Base-by-base conservation (phyloP, 108 stramenopile species). In the Skeletonema tropicum region DNA sequence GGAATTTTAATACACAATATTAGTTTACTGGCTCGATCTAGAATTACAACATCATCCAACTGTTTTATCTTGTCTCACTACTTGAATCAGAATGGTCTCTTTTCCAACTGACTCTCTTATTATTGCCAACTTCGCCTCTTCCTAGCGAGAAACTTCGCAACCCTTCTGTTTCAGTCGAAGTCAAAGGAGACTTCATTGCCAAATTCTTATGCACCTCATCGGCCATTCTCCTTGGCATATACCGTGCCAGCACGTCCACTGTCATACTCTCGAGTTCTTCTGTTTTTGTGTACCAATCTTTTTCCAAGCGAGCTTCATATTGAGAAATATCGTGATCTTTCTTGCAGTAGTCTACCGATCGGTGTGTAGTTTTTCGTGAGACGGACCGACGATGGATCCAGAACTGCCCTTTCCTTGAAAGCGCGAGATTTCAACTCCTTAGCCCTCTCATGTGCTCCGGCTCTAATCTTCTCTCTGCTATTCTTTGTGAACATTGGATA, bases 191-290 rank as follows among this genome's bases (percentile, higher is more conserved):
- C 3, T n/a, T 3, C 15, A 45, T 15, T 45, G 42, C 15, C 42
- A 45, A 45, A 45, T 3, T 45, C 42, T 15, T 45, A n/a, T 39
- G 38, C 59, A 60, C 59, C 59, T 60, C 59, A 15, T 17, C 59
- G 3, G 59, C 59, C 59, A 60, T n/a, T 60, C 59, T 29, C 0
- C 59, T 60, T 26, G 57, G 57, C 57, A 57, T 13, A 26, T 57
- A 57, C 26, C 26, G 23, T 13, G 57, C 23, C 23, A 57, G 36
- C 2, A 59, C 21, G 14, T 59, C 58, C 4, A 13, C 58, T 0
- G 58, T 15, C 58, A 59, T 15, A 15, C 19, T 12, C 15, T 15
- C 12, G 29, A 59, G 58, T 13, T 59, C 58, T 26, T 59, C 58
- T 13, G 58, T 33, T 3, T 59, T 33, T 3, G 17, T 59, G 9